Evolutionary conservation across 345 rosid genomes (phyloP), one percentile per base, ranked within the genome.

Genomic region (Rhizophora apiculata): DNA sequence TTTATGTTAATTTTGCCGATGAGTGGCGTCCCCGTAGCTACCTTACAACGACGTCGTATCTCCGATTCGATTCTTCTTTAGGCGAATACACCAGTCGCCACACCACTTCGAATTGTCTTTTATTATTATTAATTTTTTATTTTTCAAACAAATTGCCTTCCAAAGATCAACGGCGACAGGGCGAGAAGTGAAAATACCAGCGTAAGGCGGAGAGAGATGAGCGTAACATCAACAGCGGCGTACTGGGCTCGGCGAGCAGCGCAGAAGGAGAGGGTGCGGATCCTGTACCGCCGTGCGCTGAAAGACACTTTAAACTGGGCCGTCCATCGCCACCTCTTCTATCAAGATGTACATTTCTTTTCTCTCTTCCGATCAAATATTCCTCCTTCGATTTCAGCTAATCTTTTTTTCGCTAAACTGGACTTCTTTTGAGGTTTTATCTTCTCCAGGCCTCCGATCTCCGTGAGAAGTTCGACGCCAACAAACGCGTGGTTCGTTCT

Each of bases 301-400:
- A 92, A 87, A 78, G 98, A 95, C 73, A 86, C 90, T 54, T 96
- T 95, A 57, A 90, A 90, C 81, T 92, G 99, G 98, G 96, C 96
- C 67, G 99, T 95, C 52, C 98, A 88, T 82, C 96, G 96, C 79
- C 93, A 90, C 74, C 92, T 92, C 73, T 95, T 95, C 80, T 92
- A 92, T 73, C 71, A 76, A 55, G 98, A 95, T 64, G 99, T 90
- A 84, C 21, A 20, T 36, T 13, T 54, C 46, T 9, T 29, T 10
- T 16, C 56, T 30, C 18, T 34, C 13, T 18, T 52, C 61, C 52
- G 53, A 62, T 54, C 70, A 43, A 51, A 34, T 34, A 34, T 34
- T 34, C 37, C 10, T 34, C 37, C 37, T 34, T 34, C 10, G 15
- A 62, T 68, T 59, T 64, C 34, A 8, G 48, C 6, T 43, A 4